Conservation (phyloP, 139 green algal genomes). For the Coelastrella sp. region DNA sequence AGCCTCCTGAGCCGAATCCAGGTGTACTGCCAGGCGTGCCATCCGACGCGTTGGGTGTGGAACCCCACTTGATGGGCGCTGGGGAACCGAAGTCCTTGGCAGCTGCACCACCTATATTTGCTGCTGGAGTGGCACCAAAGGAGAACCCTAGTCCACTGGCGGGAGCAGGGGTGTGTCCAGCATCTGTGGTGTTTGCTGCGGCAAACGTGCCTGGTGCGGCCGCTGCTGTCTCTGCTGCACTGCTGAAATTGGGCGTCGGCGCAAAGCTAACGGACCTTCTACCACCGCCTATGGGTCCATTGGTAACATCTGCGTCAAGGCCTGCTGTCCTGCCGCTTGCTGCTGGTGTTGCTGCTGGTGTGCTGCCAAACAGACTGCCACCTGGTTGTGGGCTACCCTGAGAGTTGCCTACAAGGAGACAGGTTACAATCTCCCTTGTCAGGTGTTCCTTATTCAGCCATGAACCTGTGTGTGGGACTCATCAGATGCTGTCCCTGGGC, state of each 20-base stretch:
- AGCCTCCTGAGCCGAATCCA: neutral
- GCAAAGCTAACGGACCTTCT: conserved; percentile 40
- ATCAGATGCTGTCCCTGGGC: no score
- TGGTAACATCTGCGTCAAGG: neutral
- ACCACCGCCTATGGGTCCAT: neutral
- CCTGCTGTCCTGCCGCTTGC: neutral
- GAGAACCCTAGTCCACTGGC: conserved; percentile 25
- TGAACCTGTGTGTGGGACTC: no score
- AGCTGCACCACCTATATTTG: neutral
- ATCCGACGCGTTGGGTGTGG: no score
- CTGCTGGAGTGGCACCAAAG: conserved; percentile 15
- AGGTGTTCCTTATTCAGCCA: no score
- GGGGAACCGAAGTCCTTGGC: neutral
- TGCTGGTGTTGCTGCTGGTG: conserved; percentile 11
- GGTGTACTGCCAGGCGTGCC: neutral
- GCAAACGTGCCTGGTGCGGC: neutral
- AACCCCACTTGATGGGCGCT: neutral
- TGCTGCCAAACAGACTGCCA: conserved; percentile 18
- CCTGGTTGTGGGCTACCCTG: neutral
- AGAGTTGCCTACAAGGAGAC: neutral
- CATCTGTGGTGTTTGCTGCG: neutral
- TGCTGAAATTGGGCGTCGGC: neutral
- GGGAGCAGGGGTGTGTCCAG: conserved; percentile 39
- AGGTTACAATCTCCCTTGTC: neutral
- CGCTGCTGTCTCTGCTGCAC: neutral